Base-by-base conservation (phyloP, 441 rosid species). In the Gossypium davidsonii region DNA sequence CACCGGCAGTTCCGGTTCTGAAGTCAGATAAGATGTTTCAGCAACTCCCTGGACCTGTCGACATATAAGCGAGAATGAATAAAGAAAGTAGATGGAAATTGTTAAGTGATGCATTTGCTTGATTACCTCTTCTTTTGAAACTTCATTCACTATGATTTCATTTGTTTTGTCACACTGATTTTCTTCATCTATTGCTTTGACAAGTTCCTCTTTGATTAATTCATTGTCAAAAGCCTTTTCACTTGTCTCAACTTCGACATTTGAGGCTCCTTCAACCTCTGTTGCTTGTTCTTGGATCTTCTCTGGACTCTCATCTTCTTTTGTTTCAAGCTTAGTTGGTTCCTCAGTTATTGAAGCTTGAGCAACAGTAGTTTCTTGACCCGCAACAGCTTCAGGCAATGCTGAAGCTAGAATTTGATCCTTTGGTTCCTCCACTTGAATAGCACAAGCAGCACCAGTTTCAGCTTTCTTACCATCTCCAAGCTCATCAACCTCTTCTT, bases 71-170 rank as follows among this genome's bases (percentile, higher is more conserved):
- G 0, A 56, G 9, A 23, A 34, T 15, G 53, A 67, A 25, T 14
- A 26, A 6, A 51, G 57, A 58, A 70, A 25, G 42, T 28, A 71
- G 53, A 8, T 26, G 48, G 42, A 28, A 60, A 31, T 31, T 6
- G 15, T 23, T 2, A 26, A 67, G 57, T 64, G 39, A 8, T 34
- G 67, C 25, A 31, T 60, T 60, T 60, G 44, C 9, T 75, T 42
- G 18, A 79, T 79, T 68, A 91, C 98, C 96, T 91, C 77, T 78
- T 78, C 82, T 39, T 59, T 58, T 4, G 77, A 70, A 65, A 70
- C 76, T 75, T 82, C 84, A 70, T 25, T 59, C 48, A 57, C 67
- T 14, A n/a, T 70, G 68, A 67, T 62, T 63, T 81, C 81, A 28
- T 49, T 48, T 69, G 76, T 57, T 71, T 79, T 59, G 69, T 59